Base-by-base conservation (phyloP, 768 basidiomycete species). In the Lactarius sanguifluus region DNA sequence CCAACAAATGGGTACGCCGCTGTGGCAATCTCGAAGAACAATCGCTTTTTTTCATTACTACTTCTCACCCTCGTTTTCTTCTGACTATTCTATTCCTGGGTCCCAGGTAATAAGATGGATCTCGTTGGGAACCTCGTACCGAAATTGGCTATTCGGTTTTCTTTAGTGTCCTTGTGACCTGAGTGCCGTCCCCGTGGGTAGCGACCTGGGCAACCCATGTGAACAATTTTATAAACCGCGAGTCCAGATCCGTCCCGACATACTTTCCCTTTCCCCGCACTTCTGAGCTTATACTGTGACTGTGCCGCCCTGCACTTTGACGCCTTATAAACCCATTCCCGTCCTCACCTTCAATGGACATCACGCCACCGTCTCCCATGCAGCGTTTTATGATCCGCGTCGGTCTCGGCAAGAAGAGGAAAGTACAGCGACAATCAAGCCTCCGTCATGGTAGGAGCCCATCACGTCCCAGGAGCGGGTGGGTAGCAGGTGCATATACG, bases 331-430 rank as follows among this genome's bases (percentile, higher is more conserved):
- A 32, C 6, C 6, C 32, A 8, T 6, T 32, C 6, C 32, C 32
- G 32, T 7, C 32, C 32, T 32, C 32, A 32, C 32, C 32, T 56
- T 36, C 40, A 20, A 36, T 34, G 56, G 56, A 57, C 23, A 9
- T 18, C 18, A 15, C 20, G 2, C 40, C 36, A 6, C 28, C n/a
- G 2, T 40, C 10, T 7, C 1, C 40, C 4, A 45, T 67, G 57
- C 41, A 59, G 20, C 66, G 50, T 32, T 47, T 67, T 20, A 20
- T 56, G 32, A 56, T 59, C 36, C 43, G 40, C 32, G 43, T 41
- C 15, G 23, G 61, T 30, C 43, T 38, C 5, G 32, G 40, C n/a
- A 52, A 59, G 23, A 67, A 63, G 47, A 45, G 20, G 25, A 63
- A 59, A 45, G 43, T 16, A 15, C 43, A 62, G 30, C 65, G 28